Conservation (phyloP, 768 basidiomycete genomes). For the Fistulinella prunicolor region DNA sequence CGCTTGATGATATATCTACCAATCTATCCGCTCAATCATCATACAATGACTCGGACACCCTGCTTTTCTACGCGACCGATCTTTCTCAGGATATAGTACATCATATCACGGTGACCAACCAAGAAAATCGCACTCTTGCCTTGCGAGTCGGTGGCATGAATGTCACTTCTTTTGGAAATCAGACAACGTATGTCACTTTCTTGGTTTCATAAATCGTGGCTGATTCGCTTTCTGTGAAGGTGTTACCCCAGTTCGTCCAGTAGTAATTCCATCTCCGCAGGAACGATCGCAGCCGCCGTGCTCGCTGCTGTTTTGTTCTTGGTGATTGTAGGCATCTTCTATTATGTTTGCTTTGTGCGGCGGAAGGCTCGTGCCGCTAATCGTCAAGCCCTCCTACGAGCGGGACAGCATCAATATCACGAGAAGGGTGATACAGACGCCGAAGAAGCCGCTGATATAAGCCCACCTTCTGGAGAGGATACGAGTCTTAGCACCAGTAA, state of each 20-base stretch:
- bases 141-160: slow-evolving; percentile 50
- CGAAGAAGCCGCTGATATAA: slow-evolving; percentile 8
- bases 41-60: slow-evolving; percentile 46
- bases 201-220: neutral
- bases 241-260: slow-evolving; percentile 15
- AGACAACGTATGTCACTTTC: slow-evolving; percentile 31
- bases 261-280: slow-evolving; percentile 37
- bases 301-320: slow-evolving; percentile 55
- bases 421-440: slow-evolving; percentile 5
- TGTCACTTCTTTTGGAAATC: slow-evolving; percentile 38
- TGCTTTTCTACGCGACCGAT: slow-evolving; percentile 63
- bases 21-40: slow-evolving; percentile 51
- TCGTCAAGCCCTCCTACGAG: neutral
- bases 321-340: slow-evolving; percentile 41
- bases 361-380: slow-evolving; percentile 39
- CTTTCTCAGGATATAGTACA: slow-evolving; percentile 52
- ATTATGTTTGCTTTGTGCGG: slow-evolving; percentile 46
- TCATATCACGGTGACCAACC: slow-evolving; percentile 53
- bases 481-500: slow-evolving; percentile 31
- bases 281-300: slow-evolving; percentile 65
- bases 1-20: slow-evolving; percentile 49
- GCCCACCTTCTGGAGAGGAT: slow-evolving; percentile 21
- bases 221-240: slow-evolving; percentile 13
- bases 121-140: slow-evolving; percentile 49
- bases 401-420: neutral